Conservation (phyloP, 2,329 filamentous ascomycete species). For the Parafenestella ontariensis region DNA sequence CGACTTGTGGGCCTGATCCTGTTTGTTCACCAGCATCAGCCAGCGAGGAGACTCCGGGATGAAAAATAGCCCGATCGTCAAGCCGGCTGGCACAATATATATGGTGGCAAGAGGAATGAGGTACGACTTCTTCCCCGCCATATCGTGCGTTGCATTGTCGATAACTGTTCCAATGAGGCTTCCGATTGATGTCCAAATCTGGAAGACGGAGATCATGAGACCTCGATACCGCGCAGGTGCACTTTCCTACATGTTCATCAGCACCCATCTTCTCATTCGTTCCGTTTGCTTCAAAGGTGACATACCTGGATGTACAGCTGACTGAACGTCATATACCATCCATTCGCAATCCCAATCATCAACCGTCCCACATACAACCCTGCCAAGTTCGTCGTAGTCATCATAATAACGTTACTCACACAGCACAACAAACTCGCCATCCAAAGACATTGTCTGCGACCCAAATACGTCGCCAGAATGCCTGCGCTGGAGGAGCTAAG, state of each 20-base stretch:
- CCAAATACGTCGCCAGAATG: slow-evolving; percentile 43
- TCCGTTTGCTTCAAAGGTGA: neutral
- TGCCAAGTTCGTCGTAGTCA: slow-evolving; percentile 60
- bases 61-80: slow-evolving; percentile 51
- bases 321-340: slow-evolving; percentile 63
- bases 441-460: slow-evolving; percentile 56
- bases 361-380: slow-evolving; percentile 63
- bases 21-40: slow-evolving; percentile 33
- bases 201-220: slow-evolving; percentile 58
- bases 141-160: slow-evolving; percentile 56
- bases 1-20: slow-evolving; percentile 25
- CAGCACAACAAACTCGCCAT: slow-evolving; percentile 58
- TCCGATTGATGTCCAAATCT: slow-evolving; percentile 57
- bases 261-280: neutral
- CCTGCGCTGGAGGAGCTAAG: slow-evolving; percentile 52
- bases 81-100: slow-evolving; percentile 58
- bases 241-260: slow-evolving; percentile 45
- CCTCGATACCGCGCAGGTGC: slow-evolving; percentile 60
- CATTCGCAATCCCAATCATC: slow-evolving; percentile 61
- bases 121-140: slow-evolving; percentile 38
- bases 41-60: slow-evolving; percentile 56
- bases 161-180: slow-evolving; percentile 56
- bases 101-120: slow-evolving; percentile 62
- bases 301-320: slow-evolving; percentile 58
- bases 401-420: slow-evolving; percentile 60